phyloP scores from a whole-genome alignment of 371 early-diverging fungal species.

The Apophysomyces ossiformis region DNA sequence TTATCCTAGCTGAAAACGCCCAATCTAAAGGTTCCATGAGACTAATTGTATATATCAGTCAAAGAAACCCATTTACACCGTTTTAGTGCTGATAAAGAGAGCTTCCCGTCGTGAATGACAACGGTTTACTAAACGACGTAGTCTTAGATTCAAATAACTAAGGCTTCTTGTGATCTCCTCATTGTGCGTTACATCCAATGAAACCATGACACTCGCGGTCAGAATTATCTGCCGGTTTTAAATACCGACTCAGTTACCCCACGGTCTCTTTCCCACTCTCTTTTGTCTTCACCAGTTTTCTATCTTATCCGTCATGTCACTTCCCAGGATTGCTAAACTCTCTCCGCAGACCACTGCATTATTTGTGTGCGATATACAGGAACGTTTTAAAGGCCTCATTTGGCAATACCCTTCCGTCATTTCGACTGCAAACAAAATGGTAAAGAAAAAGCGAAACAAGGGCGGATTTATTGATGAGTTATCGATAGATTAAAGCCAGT shows the following conservation, averaged over 20 bases:
- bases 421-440: slow-evolving; percentile 89
- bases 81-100: no score
- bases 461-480: not conserved
- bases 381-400: slow-evolving; percentile 82
- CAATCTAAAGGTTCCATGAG: no score
- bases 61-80: no score
- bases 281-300: not conserved
- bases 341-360: slow-evolving; percentile 78
- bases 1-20: no score
- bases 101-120: no score
- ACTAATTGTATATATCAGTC: no score
- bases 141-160: no score
- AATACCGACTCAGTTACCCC: not conserved
- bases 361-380: slow-evolving; percentile 94
- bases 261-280: not conserved
- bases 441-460: slow-evolving; percentile 29
- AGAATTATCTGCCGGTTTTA: not conserved
- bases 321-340: slow-evolving; percentile 42
- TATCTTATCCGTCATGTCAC: slow-evolving; percentile 27
- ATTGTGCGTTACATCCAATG: not conserved
- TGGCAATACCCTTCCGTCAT: slow-evolving; percentile 82
- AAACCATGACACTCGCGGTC: not conserved
- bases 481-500: slow-evolving; percentile 61
- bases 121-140: no score
- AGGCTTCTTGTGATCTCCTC: not conserved